These are phyloP conservation scores for Boletellus deceptivus DNA, from an alignment of 1,284 basidiomycete species.

Conservation along the genomic window DNA sequence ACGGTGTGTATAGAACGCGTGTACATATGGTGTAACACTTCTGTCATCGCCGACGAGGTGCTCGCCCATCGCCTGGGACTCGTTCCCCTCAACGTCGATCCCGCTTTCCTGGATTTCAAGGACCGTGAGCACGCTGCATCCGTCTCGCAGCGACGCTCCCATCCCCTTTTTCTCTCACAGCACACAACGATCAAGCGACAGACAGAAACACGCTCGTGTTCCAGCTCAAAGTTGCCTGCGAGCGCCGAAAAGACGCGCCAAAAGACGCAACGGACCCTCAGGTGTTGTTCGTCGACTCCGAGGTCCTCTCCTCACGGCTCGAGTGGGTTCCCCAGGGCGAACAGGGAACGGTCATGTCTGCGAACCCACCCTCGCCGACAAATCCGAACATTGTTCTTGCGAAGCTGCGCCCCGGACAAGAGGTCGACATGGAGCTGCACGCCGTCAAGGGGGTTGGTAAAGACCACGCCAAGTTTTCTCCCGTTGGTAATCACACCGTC, in stretches of 20 bases:
- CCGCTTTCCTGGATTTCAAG: conserved; percentile 57
- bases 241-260: conserved; percentile 52
- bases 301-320: conserved; percentile 80
- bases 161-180: conserved; percentile 17
- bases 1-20: conserved; percentile 92
- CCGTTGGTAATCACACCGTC: conserved; percentile 74
- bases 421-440: conserved; percentile 84
- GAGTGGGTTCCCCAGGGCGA: conserved; percentile 87
- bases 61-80: conserved; percentile 89
- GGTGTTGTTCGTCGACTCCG: conserved; percentile 67
- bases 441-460: conserved; percentile 94
- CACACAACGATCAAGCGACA: conserved; percentile 58
- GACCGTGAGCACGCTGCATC: conserved; percentile 30
- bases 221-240: conserved; percentile 71
- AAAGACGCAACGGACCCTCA: conserved; percentile 62
- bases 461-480: conserved; percentile 96
- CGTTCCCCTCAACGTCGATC: conserved; percentile 87
- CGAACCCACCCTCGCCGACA: conserved; percentile 63
- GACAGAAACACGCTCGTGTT: conserved; percentile 96
- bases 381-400: conserved; percentile 88
- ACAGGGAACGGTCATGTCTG: conserved; percentile 59
- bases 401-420: conserved; percentile 91
- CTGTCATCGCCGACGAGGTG: conserved; percentile 93
- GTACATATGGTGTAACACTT: conserved; percentile 95
- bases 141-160: neutral